Evolutionary conservation across 2,329 filamentous ascomycete genomes (phyloP).

Genomic region (Diaporthe capsici): DNA sequence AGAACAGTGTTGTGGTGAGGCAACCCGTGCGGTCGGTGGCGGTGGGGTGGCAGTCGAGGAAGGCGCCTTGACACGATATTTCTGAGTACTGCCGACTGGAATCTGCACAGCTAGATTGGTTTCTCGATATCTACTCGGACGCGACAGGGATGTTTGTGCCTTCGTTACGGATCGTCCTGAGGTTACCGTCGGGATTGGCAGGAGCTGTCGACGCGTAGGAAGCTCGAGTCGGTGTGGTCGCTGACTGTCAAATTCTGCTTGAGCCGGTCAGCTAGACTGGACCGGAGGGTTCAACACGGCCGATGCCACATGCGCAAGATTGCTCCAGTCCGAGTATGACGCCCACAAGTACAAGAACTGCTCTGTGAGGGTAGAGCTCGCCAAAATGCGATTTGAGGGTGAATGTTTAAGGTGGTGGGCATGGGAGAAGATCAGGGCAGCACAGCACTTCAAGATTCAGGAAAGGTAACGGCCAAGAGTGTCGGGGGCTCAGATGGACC

Average conservation of each 20-base stretch:
- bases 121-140: slow-evolving; percentile 5
- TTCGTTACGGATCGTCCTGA: neutral
- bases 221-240: neutral
- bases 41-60: neutral
- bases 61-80: neutral
- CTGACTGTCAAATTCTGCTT: slow-evolving; percentile 35
- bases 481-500: slow-evolving; percentile 22
- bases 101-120: neutral
- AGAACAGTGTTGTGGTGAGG: neutral
- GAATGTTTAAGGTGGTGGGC: neutral
- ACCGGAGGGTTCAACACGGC: neutral
- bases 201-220: slow-evolving; percentile 11
- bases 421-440: neutral
- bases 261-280: slow-evolving; percentile 26
- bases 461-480: neutral
- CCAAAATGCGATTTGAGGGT: neutral
- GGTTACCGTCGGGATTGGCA: neutral
- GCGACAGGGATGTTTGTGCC: neutral
- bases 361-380: neutral
- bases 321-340: neutral
- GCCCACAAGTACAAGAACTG: neutral
- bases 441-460: neutral
- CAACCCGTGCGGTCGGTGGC: neutral
- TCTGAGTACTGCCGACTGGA: neutral
- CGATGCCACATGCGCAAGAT: neutral